Evolutionary conservation across 139 green algal species (phyloP).

Genomic region (Chlamydomonas schloesseri): DNA sequence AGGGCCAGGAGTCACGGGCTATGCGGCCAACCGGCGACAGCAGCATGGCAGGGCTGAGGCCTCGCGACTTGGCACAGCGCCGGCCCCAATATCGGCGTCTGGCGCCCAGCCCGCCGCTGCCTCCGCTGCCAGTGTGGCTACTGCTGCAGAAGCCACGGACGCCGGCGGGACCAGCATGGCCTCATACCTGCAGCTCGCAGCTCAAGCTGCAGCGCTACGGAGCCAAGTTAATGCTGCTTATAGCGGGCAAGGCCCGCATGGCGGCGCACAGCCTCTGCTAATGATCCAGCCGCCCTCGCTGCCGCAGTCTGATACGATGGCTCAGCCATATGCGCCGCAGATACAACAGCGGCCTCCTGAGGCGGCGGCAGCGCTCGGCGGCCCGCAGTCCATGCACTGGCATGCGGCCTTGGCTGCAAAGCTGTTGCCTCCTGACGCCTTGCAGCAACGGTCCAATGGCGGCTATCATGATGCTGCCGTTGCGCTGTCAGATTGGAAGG

Average conservation of each 20-base stretch:
- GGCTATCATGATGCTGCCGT: too few relatives aligned
- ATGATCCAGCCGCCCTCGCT: background rate
- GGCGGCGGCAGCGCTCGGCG: background rate
- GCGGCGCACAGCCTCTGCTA: too few relatives aligned
- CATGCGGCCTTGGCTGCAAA: background rate
- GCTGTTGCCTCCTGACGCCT: background rate
- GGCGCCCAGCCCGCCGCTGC: too few relatives aligned
- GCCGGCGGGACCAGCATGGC: too few relatives aligned
- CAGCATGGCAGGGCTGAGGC: too few relatives aligned
- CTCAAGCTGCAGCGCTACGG: background rate
- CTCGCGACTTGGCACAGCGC: too few relatives aligned
- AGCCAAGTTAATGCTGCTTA: background rate
- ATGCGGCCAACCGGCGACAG: too few relatives aligned
- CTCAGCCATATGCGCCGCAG: background rate
- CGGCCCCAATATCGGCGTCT: too few relatives aligned
- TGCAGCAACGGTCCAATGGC: background rate
- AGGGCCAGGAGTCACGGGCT: too few relatives aligned
- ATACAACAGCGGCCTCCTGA: background rate
- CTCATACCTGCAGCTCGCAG: background rate
- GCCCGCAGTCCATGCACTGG: conserved; percentile 6
- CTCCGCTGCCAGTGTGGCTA: too few relatives aligned
- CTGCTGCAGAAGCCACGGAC: too few relatives aligned
- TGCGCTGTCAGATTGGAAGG: too few relatives aligned
- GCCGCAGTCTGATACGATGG: background rate
- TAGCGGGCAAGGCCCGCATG: background rate